Evolutionary conservation across 495 filamentous ascomycete species (phyloP), one percentile per base, ranked within the genome.

Genomic region (Daldinia decipiens): DNA sequence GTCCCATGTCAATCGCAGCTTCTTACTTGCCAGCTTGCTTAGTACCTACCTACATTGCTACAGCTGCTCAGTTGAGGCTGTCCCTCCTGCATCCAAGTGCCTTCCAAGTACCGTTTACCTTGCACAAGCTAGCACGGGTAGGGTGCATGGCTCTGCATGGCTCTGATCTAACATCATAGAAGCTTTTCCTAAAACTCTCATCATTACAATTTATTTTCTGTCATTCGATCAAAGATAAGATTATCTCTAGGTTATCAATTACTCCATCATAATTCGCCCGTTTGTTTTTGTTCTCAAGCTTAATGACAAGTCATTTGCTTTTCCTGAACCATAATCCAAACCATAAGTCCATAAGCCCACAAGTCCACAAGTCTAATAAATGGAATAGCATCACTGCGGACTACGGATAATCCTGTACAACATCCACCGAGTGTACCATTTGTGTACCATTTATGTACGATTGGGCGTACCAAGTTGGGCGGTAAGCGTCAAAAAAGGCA

Each of bases 241-340:
- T 76, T 70, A 70, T 66, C 70, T 70, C 61, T 62, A 32, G 53
- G 73, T 75, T 77, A 77, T 77, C 75, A 75, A 77, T 74, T 67
- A 68, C 70, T 68, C 70, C 66, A 62, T 62, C 61, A 70, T 72
- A 70, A 74, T 72, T 74, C 73, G 70, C 59, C 56, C 67, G 52
- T 67, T 58, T 65, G 40, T 68, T 68, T 58, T 58, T 47, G 59
- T 72, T 70, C 65, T 34, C 68, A 70, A 72, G 73, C 62, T 60
- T 56, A 61, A 74, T 73, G 68, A 66, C 73, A 76, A 76, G 72
- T 72, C 75, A 67, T 75, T 74, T 70, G 65, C 43, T 64, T 56
- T 34, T 72, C 40, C 36, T 64, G 47, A 29, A 53, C 39, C 51
- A 50, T 38, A 39, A 32, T 47, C 66, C 43, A 17, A 51, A 51